Evolutionary conservation across 495 filamentous ascomycete genomes (phyloP), one percentile per base, ranked within the genome.

Genomic region (Cercophora newfieldiana): DNA sequence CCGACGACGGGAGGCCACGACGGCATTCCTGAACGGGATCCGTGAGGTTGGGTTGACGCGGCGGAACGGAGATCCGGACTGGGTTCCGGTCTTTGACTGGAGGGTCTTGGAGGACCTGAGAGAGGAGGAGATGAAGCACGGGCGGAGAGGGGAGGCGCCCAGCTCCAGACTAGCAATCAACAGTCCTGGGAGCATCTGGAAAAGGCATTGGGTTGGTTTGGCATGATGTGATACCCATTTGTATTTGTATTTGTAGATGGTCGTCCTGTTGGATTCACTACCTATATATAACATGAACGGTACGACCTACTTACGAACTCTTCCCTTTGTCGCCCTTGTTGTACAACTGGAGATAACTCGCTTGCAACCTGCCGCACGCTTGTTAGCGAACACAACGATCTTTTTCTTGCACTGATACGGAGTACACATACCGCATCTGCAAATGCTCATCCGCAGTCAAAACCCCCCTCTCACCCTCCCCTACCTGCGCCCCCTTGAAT

Each of bases 391-490:
- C 28, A 18, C 22, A 37, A 8, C 7, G 44, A 51, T 53, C 19
- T 58, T 10, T 58, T 19, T 19, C 30, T 24, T 3, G 19, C 29
- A 18, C 47, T 1, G 25, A 44, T 48, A 8, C 25, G 7, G 24
- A 30, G 0, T 3, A 55, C 22, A 68, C 68, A 18, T 59, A 75
- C 74, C 73, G 74, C 76, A 86, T 86, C 72, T 87, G 82, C 76
- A 98, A 80, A 84, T 98, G 93, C 76, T 94, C 90, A 69, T 84
- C 81, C 8, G 95, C 94, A 28, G 95, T 97, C 73, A 97, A 74
- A 24, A 85, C 84, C 72, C 83, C 83, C 61, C 82, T 82, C 66
- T 82, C 84, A 65, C 74, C 80, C 33, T 79, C 76, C 26, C 78
- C 76, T 57, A 72, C n/a, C 78, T 47, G 71, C 31, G 56, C 68